Evolutionary conservation across 2,329 filamentous ascomycete species (phyloP).

Genomic region (Cercospora nicotianae): DNA sequence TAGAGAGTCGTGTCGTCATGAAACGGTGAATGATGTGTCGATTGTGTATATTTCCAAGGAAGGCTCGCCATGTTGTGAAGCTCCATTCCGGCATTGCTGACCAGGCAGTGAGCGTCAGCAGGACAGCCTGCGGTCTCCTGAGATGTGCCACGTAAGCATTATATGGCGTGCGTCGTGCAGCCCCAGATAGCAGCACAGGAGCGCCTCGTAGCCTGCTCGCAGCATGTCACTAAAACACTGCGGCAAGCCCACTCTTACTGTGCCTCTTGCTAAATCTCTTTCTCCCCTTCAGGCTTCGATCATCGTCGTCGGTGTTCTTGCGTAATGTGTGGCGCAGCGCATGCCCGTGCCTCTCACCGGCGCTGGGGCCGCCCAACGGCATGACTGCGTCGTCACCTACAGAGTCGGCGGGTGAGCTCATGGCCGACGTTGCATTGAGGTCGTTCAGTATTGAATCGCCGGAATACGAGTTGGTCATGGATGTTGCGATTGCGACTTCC

Average conservation of each 20-base stretch:
- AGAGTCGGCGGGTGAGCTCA: constrained; percentile 77
- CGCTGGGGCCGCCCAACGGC: constrained; percentile 32
- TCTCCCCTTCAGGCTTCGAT: constrained; percentile 45
- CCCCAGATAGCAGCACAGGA: constrained; percentile 4
- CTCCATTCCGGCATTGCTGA: background rate
- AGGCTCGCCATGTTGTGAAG: background rate
- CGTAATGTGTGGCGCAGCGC: constrained; percentile 39
- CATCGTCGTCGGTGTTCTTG: constrained; percentile 36
- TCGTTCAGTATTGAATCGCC: constrained; percentile 51
- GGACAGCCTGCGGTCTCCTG: background rate
- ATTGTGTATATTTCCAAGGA: background rate
- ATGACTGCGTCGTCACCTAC: constrained; percentile 56
- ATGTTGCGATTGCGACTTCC: constrained; percentile 73
- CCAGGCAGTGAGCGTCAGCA: background rate
- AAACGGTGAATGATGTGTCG: constrained; percentile 3
- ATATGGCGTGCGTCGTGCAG: constrained; percentile 1
- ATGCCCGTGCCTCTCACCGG: constrained; percentile 27
- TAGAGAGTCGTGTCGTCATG: constrained; percentile 15
- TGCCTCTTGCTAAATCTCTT: constrained; percentile 86
- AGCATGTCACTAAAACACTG: constrained; percentile 64
- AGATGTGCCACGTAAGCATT: constrained; percentile 5
- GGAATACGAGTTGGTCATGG: constrained; percentile 62
- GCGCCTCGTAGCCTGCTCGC: constrained; percentile 7
- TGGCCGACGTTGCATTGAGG: constrained; percentile 45
- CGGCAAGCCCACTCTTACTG: constrained; percentile 89